A percentile compares a stretch with the other conserved stretches of the same genome.
Conservation (phyloP, 108 stramenopile genomes). For the Chaetoceros tenuissimus region DNA sequence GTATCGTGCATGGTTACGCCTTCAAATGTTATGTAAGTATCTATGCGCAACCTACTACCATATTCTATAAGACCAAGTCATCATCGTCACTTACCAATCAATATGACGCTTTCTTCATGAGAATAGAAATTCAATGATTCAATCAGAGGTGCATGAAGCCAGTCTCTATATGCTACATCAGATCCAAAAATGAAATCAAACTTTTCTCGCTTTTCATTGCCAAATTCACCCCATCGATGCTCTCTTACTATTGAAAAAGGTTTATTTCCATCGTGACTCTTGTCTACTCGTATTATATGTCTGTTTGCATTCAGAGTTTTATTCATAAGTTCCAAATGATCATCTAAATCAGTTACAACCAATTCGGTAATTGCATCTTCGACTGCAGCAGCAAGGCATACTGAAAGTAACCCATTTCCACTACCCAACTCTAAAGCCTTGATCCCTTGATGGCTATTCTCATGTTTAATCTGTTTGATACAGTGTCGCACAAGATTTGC, state of each 20-base stretch:
- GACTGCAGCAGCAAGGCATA: slow-evolving; percentile 43
- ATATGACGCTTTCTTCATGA: slow-evolving; percentile 34
- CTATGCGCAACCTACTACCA: neutral
- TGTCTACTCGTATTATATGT: slow-evolving; percentile 12
- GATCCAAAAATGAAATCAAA: slow-evolving; percentile 84
- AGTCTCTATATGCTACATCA: slow-evolving; percentile 75
- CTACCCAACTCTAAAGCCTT: slow-evolving; percentile 64
- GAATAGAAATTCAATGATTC: slow-evolving; percentile 37
- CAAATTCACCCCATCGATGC: slow-evolving; percentile 43
- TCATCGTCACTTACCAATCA: no score
- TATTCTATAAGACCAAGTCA: neutral
- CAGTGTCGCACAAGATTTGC: slow-evolving; percentile 7
- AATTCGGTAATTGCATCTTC: slow-evolving; percentile 20
- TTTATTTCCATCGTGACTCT: neutral
- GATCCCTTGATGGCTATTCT: slow-evolving; percentile 11
- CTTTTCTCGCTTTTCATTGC: slow-evolving; percentile 9
- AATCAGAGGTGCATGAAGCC: slow-evolving; percentile 72
- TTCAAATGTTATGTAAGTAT: neutral
- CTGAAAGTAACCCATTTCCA: slow-evolving; percentile 74
- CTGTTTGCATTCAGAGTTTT: slow-evolving; percentile 39
- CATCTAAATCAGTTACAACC: slow-evolving; percentile 48
- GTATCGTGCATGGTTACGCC: slow-evolving; percentile 84
- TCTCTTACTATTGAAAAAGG: slow-evolving; percentile 11
- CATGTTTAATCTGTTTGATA: slow-evolving; percentile 5
- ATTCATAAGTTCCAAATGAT: slow-evolving; percentile 56